Percentiles rank a stretch among this genome's conserved stretches.
These are phyloP conservation scores for Penicillium desertorum DNA, from an alignment of 495 filamentous ascomycete genomes.

Conservation along the genomic window DNA sequence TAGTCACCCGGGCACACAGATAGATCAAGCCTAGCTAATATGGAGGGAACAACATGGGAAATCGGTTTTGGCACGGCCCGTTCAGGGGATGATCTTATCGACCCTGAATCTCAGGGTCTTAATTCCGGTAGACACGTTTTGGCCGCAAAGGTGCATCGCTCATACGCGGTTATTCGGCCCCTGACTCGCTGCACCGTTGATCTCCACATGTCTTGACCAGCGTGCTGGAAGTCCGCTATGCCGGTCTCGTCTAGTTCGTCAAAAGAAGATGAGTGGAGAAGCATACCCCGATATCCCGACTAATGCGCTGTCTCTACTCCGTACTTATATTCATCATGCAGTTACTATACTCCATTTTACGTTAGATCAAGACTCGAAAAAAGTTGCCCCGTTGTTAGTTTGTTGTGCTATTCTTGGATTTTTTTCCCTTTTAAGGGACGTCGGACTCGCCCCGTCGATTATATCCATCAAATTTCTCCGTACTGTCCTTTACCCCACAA, in stretches of 20 bases:
- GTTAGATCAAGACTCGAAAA: neutral
- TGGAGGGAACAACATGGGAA: neutral
- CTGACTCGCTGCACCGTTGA: neutral
- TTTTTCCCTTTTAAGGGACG: neutral
- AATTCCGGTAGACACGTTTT: neutral
- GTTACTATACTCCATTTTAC: neutral
- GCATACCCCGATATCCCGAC: neutral
- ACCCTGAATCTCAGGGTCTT: neutral
- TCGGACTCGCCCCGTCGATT: neutral
- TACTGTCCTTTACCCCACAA: neutral
- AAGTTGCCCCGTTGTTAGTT: neutral
- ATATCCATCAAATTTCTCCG: neutral
- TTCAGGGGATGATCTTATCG: slow-evolving; percentile 1
- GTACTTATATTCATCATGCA: neutral
- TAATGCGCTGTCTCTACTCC: neutral
- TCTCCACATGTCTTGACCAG: slow-evolving; percentile 2
- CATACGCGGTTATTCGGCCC: neutral
- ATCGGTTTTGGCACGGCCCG: neutral
- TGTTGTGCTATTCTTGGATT: neutral
- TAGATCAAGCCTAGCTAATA: neutral
- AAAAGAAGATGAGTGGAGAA: slow-evolving; percentile 3
- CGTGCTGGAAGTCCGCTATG: slow-evolving; percentile 5
- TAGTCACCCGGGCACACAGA: neutral
- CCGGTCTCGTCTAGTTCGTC: slow-evolving; percentile 2
- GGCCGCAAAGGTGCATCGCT: neutral